Base-by-base conservation (phyloP, 805 yeast genomes). In the Candida andamanensis region DNA sequence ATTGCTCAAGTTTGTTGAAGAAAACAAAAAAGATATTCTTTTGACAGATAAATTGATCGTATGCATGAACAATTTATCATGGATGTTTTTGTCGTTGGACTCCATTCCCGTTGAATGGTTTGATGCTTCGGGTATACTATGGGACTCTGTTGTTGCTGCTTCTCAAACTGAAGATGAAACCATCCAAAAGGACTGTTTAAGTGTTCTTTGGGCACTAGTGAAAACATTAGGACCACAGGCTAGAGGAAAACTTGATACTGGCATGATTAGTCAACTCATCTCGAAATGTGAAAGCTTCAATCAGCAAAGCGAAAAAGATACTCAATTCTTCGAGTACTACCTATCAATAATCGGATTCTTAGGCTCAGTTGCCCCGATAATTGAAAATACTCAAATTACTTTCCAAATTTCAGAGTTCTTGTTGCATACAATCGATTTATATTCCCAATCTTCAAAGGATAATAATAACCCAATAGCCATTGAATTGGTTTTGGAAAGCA, bases 1-100 rank as follows among this genome's bases (percentile, higher is more conserved):
- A 24, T 54, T 74, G 30, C 49, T 62, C 24, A 45, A 45, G 26
- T 67, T 57, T 39, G 58, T 64, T n/a, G 65, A 45, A 8, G 31
- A 20, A 2, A 46, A 57, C 34, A 34, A 47, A 4, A 46, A 48
- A 16, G 26, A 43, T 5, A 40, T 63, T 4, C 44, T 69, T 26
- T 70, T 79, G 38, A 58, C 70, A 17, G 63, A 74, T 17, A 76
- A 82, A 42, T 66, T 77, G 5, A 58, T 85, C 29, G 67, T 76
- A 10, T 78, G 84, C 6, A 66, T 86, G 51, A 86, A 85, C 56
- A 89, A 89, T 48, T 52, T 81, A 32, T 52, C 74, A 24, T 80
- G 89, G 87, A 57, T 79, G 17, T 48, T 71, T 36, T 47, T 58
- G 22, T 49, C 67, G 4, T 33, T 47, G 26, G 54, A 58, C 22